A percentile compares a stretch with the other conserved stretches of the same genome.
These are phyloP conservation scores for Chaetomium tenue DNA, from an alignment of 495 filamentous ascomycete genomes.

Conservation along the genomic window DNA sequence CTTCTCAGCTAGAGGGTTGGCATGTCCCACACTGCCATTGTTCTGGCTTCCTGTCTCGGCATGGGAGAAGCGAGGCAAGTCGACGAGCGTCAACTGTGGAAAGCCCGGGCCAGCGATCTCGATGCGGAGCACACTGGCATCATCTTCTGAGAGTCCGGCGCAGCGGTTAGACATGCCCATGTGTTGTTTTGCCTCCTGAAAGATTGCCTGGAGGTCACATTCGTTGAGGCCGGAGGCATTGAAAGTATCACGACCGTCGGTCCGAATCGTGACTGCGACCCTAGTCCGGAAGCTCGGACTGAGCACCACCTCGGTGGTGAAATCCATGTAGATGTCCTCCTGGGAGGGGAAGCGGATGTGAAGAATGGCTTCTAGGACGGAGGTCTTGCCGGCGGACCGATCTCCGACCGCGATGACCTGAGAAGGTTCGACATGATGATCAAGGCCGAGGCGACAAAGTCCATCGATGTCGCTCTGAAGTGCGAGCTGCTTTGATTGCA, in stretches of 20 bases:
- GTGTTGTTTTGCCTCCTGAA: conserved; percentile 40
- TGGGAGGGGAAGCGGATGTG: conserved; percentile 58
- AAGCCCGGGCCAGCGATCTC: conserved; percentile 59
- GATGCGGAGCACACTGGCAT: conserved; percentile 62
- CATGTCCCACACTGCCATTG: conserved; percentile 45
- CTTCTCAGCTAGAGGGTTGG: conserved; percentile 50
- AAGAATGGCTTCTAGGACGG: conserved; percentile 66
- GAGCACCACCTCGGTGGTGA: conserved; percentile 57
- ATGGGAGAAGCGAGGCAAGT: conserved; percentile 62
- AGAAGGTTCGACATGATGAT: conserved; percentile 14
- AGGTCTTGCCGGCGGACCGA: conserved; percentile 63
- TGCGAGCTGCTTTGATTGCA: background rate
- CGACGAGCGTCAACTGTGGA: conserved; percentile 64
- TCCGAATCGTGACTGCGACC: conserved; percentile 43
- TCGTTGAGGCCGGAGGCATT: conserved; percentile 18
- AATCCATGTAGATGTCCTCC: conserved; percentile 53
- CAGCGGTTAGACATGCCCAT: conserved; percentile 38
- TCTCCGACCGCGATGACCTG: conserved; percentile 24
- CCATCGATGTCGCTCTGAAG: conserved; percentile 19
- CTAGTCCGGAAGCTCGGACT: conserved; percentile 33
- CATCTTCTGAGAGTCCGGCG: conserved; percentile 55
- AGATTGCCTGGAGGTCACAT: conserved; percentile 46
- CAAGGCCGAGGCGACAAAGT: conserved; percentile 6
- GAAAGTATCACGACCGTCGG: conserved; percentile 15
- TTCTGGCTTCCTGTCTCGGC: conserved; percentile 45